These are phyloP conservation scores for Parascedosporium putredinis DNA, from an alignment of 2,329 filamentous ascomycete species.

Conservation along the genomic window DNA sequence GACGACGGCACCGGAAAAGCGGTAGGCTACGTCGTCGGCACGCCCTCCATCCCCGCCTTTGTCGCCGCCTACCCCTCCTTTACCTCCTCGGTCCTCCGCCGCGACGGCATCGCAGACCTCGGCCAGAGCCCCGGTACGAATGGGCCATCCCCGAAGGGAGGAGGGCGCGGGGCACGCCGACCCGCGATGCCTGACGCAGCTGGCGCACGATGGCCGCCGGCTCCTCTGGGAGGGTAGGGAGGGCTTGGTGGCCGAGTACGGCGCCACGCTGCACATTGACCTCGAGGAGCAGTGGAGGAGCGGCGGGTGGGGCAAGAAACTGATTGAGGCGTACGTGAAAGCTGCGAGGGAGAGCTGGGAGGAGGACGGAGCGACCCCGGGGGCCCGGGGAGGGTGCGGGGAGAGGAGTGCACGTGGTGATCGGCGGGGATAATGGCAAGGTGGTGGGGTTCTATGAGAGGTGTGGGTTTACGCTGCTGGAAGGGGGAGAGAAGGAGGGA, in stretches of 20 bases:
- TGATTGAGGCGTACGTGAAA: constrained; percentile 31
- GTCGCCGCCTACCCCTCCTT: constrained; percentile 27
- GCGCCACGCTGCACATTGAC: constrained; percentile 40
- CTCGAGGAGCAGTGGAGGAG: constrained; percentile 30
- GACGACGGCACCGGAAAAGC: constrained; percentile 33
- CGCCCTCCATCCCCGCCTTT: constrained; percentile 30
- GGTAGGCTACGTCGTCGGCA: constrained; percentile 40
- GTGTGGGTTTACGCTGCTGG: constrained; percentile 31
- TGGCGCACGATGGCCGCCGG: constrained; percentile 29
- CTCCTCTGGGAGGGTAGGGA: constrained; percentile 27
- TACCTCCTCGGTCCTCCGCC: constrained; percentile 22
- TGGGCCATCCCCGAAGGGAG: background rate
- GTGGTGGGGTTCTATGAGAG: constrained; percentile 38
- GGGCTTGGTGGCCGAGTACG: constrained; percentile 22
- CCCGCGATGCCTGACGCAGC: constrained; percentile 26
- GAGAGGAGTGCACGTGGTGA: constrained; percentile 31
- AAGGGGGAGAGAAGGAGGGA: constrained; percentile 23
- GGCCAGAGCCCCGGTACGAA: background rate
- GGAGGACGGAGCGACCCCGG: background rate
- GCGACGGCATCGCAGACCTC: background rate
- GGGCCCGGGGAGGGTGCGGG: constrained; percentile 13
- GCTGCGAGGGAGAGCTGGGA: constrained; percentile 18
- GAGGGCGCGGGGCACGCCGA: constrained; percentile 16
- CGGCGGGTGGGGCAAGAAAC: constrained; percentile 31
- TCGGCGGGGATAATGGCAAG: constrained; percentile 34